These are phyloP conservation scores for Fragilaria radians DNA, from an alignment of 108 stramenopile species.

Conservation along the genomic window DNA sequence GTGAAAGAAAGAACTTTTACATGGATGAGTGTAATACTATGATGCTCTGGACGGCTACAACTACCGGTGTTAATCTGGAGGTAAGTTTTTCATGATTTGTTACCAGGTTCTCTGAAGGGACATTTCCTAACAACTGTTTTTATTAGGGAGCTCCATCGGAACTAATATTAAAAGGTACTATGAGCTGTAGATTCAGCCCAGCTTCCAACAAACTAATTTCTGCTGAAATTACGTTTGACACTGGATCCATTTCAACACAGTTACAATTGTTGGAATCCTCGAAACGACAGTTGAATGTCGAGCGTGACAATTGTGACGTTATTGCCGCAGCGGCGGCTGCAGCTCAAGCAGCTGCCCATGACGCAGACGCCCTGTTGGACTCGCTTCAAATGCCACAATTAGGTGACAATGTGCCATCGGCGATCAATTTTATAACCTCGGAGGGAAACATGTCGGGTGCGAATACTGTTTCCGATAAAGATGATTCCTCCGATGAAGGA, in stretches of 20 bases:
- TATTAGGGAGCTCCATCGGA: constrained; percentile 32
- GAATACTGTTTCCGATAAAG: constrained; percentile 13
- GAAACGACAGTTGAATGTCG: constrained; percentile 1
- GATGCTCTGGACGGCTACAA: constrained; percentile 55
- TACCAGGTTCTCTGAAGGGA: no score
- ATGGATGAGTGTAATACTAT: constrained; percentile 73
- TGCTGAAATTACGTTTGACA: constrained; percentile 58
- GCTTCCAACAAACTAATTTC: constrained; percentile 82
- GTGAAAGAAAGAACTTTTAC: constrained; percentile 68
- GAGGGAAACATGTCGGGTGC: constrained; percentile 5
- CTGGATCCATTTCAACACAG: constrained; percentile 43
- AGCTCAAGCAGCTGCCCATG: constrained; percentile 38
- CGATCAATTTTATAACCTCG: constrained; percentile 12
- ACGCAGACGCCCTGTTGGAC: constrained; percentile 73
- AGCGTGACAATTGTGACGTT: constrained; percentile 11
- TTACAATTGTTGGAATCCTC: constrained; percentile 18
- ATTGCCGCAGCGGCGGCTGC: constrained; percentile 28
- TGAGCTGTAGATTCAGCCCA: constrained; percentile 63
- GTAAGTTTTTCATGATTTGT: constrained; percentile 15
- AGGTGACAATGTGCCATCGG: constrained; percentile 13
- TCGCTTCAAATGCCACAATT: constrained; percentile 56
- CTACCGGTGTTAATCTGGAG: constrained; percentile 37
- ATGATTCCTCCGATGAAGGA: constrained; percentile 24
- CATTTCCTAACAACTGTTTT: no score
- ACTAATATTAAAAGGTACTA: constrained; percentile 47